Evolutionary conservation across 768 basidiomycete species (phyloP).

Genomic region (Lentinula edodes): DNA sequence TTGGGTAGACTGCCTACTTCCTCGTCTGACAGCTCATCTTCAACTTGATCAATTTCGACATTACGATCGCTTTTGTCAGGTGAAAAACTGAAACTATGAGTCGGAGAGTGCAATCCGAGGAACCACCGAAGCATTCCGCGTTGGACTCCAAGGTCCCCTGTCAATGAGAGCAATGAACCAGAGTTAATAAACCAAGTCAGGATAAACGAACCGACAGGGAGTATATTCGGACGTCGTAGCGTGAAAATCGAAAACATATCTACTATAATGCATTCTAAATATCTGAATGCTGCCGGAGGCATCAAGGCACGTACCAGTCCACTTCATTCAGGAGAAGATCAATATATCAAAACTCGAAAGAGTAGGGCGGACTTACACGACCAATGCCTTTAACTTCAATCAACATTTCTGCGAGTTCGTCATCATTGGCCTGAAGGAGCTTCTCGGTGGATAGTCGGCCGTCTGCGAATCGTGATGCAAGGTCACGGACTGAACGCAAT

Average conservation of each 20-base stretch:
- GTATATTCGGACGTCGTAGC: conserved; percentile 75
- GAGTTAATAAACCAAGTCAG: background rate
- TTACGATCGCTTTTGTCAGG: conserved; percentile 38
- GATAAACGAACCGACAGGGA: conserved; percentile 47
- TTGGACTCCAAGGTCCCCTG: conserved; percentile 84
- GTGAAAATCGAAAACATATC: conserved; percentile 94
- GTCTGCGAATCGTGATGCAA: conserved; percentile 76
- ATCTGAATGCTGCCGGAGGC: background rate
- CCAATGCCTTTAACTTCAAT: conserved; percentile 80
- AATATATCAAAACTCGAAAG: background rate
- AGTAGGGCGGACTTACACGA: conserved; percentile 34
- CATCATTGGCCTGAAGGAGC: conserved; percentile 65
- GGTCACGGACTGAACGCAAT: conserved; percentile 56
- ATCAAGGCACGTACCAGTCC: conserved; percentile 44
- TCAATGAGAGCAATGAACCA: background rate
- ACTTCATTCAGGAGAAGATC: conserved; percentile 26
- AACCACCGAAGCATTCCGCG: conserved; percentile 67
- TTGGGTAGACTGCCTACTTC: conserved; percentile 28
- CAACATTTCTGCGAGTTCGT: conserved; percentile 70
- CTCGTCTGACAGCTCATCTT: conserved; percentile 6
- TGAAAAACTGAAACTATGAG: conserved; percentile 41
- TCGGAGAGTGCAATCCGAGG: conserved; percentile 53
- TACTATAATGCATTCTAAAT: conserved; percentile 33
- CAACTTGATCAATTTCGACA: conserved; percentile 6
- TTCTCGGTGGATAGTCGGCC: conserved; percentile 73